These are phyloP conservation scores for Pelargonium citronellum DNA, from an alignment of 441 rosid genomes.

Conservation along the genomic window DNA sequence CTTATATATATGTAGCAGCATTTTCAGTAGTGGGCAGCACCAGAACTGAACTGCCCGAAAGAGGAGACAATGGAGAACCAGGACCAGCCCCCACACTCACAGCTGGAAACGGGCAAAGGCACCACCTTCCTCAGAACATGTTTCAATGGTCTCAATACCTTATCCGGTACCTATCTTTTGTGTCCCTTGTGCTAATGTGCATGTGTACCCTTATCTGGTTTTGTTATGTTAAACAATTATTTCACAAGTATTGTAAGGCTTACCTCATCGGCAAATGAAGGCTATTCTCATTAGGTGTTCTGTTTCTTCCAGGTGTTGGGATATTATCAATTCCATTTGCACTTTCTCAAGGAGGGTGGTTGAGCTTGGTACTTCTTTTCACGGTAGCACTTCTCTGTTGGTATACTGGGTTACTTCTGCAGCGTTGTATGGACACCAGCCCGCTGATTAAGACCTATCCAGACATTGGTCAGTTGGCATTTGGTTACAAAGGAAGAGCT, in stretches of 20 bases:
- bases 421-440: slow-evolving; percentile 44
- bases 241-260: not conserved
- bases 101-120: slow-evolving; percentile 29
- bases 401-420: slow-evolving; percentile 56
- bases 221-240: not conserved
- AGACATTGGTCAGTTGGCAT: slow-evolving; percentile 55
- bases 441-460: slow-evolving; percentile 46
- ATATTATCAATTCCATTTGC: slow-evolving; percentile 62
- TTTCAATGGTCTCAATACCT: slow-evolving; percentile 56
- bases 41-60: not conserved
- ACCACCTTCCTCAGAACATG: slow-evolving; percentile 52
- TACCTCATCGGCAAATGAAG: too few species aligned
- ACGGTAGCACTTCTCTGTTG: slow-evolving; percentile 46
- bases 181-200: not conserved
- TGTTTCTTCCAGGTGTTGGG: slow-evolving; percentile 46
- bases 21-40: not conserved
- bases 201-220: not conserved
- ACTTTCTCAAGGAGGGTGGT: slow-evolving; percentile 61
- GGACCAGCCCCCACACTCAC: slow-evolving; percentile 23
- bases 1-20: not conserved
- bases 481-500: slow-evolving; percentile 55
- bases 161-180: slow-evolving; percentile 37
- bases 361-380: slow-evolving; percentile 46
- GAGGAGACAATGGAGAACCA: slow-evolving; percentile 35
- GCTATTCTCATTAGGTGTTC: too few species aligned